Base-by-base conservation (phyloP, 2,329 filamentous ascomycete species). In the Tympanopsis confertula region DNA sequence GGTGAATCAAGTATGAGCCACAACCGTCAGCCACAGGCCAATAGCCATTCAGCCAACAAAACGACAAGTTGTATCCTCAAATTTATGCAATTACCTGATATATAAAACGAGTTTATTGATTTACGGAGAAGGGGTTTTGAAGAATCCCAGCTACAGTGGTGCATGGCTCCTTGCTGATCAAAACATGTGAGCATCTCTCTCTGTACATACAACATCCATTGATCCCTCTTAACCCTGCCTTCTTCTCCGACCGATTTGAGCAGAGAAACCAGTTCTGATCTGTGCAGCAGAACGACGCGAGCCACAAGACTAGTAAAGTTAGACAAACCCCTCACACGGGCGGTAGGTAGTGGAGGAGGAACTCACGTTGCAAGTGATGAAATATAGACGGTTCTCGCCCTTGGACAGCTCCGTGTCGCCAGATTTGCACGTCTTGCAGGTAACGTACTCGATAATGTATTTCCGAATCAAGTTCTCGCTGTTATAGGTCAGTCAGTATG, bases 181-280 rank as follows among this genome's bases (percentile, higher is more conserved):
- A 7, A 7, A 7, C 22, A 7, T n/a, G 7, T 26, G 7, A n/a
- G 22, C 22, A 7, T n/a, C 22, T n/a, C 22, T 26, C 7, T n/a
- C 7, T 10, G 7, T n/a, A 7, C 22, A 26, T 26, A n/a, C n/a
- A 26, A 26, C 22, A 7, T 26, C n/a, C 22, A 10, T 26, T n/a
- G 7, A n/a, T 10, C 22, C 22, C 22, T n/a, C 22, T 72, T 87
- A 93, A 63, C 73, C 83, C 63, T 86, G 77, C 69, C 93, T 93
- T 74, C 80, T 91, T 75, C 91, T 83, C 83, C 95, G 95, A 61
- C 91, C 91, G 63, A 98, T 85, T 68, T 96, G 91, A 63, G 91
- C 91, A 55, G 88, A 93, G 87, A 98, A 98, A 87, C 91, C 91
- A 44, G 87, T 94, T 81, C 96, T 98, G 82, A 98, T 98, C 50